These are phyloP conservation scores for Polytrichum formosum DNA, from an alignment of 225 moss, liverwort and hornwort genomes.

Conservation along the genomic window DNA sequence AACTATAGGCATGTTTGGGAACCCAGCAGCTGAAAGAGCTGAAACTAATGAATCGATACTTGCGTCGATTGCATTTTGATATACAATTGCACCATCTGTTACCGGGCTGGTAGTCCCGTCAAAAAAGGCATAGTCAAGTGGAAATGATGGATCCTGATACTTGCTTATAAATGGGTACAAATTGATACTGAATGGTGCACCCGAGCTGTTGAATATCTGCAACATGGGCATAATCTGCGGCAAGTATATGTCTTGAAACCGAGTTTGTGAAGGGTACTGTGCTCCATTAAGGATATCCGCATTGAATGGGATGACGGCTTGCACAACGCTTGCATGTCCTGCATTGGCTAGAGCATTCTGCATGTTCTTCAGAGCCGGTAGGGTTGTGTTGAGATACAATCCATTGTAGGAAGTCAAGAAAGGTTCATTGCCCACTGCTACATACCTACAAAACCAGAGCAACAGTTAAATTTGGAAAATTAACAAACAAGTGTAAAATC, in stretches of 20 bases:
- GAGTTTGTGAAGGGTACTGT: constrained; percentile 52
- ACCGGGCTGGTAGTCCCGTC: constrained; percentile 22
- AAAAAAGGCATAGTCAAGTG: constrained; percentile 81
- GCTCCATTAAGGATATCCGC: constrained; percentile 67
- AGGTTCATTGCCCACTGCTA: constrained; percentile 91
- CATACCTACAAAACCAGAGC: constrained; percentile 44
- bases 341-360: constrained; percentile 54
- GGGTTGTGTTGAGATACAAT: constrained; percentile 55
- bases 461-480: too few relatives aligned
- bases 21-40: constrained; percentile 55
- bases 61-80: constrained; percentile 79
- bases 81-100: constrained; percentile 29
- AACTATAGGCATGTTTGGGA: constrained; percentile 61
- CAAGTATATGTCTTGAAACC: constrained; percentile 56
- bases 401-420: constrained; percentile 74
- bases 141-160: constrained; percentile 58
- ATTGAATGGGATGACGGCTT: constrained; percentile 77
- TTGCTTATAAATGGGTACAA: constrained; percentile 89
- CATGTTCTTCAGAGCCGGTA: constrained; percentile 70
- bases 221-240: constrained; percentile 52
- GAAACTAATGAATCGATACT: constrained; percentile 66
- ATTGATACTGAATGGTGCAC: constrained; percentile 73
- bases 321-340: constrained; percentile 37
- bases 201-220: constrained; percentile 56
- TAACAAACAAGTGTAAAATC: too few relatives aligned